A percentile compares a stretch with the other conserved stretches of the same genome.
These are phyloP conservation scores for Penicillium sp. DNA, from an alignment of 2,329 filamentous ascomycete genomes.

Conservation along the genomic window DNA sequence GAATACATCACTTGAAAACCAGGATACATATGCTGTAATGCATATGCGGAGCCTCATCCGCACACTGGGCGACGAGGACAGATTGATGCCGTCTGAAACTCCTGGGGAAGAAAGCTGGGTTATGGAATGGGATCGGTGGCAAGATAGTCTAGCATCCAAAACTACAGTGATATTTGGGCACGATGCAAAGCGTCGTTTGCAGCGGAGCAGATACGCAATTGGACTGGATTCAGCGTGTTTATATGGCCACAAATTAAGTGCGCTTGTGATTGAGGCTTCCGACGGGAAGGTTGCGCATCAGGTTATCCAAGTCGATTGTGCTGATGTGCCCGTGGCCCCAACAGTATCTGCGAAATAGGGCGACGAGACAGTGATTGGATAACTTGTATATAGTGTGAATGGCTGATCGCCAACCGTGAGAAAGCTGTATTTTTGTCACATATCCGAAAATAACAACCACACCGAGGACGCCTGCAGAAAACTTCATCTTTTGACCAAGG, in stretches of 20 bases:
- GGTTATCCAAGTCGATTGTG: slow-evolving; percentile 20
- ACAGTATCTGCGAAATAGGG: neutral
- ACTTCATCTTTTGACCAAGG: neutral
- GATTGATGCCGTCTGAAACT: slow-evolving; percentile 7
- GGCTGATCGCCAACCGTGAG: too few relatives aligned
- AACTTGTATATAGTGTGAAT: neutral
- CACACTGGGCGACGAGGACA: neutral
- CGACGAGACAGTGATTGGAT: neutral
- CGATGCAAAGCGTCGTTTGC: slow-evolving; percentile 25
- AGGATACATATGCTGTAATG: slow-evolving; percentile 19
- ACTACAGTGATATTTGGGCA: slow-evolving; percentile 25
- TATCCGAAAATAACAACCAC: too few relatives aligned
- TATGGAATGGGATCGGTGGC: slow-evolving; percentile 22
- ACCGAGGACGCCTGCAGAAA: too few relatives aligned
- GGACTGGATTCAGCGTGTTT: slow-evolving; percentile 23
- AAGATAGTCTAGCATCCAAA: slow-evolving; percentile 14
- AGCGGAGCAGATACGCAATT: slow-evolving; percentile 19
- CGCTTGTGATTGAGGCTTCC: slow-evolving; percentile 14
- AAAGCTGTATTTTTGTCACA: too few relatives aligned
- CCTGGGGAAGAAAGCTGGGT: slow-evolving; percentile 22
- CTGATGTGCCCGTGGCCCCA: slow-evolving; percentile 14
- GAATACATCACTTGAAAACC: slow-evolving; percentile 14
- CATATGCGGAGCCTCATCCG: slow-evolving; percentile 19
- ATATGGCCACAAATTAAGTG: slow-evolving; percentile 21
- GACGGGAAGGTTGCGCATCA: slow-evolving; percentile 4